Percentiles rank a stretch among this genome's conserved stretches.
Evolutionary conservation across 306 rosid species (phyloP).

Genomic region (Cercis canadensis): DNA sequence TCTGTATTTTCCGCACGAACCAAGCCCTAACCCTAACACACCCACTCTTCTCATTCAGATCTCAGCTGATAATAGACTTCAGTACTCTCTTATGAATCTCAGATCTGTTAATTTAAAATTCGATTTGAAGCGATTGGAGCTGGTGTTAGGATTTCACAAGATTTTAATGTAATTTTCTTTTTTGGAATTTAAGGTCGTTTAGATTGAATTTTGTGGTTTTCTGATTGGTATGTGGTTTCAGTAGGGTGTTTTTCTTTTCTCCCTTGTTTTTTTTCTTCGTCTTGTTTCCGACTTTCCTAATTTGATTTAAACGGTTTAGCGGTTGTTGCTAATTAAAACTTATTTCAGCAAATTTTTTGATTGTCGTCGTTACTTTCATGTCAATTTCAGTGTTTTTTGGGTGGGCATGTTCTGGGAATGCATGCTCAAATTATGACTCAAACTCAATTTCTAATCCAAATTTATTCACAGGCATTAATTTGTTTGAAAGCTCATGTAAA

Average conservation of each 20-base stretch:
- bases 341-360: not conserved
- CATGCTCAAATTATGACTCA: slow-evolving; percentile 5
- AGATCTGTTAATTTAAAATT: slow-evolving; percentile 57
- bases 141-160: slow-evolving; percentile 1
- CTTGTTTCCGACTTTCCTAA: not conserved
- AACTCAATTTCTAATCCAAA: slow-evolving; percentile 22
- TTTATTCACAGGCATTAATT: slow-evolving; percentile 27
- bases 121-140: slow-evolving; percentile 25
- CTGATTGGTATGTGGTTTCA: not conserved
- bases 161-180: not conserved
- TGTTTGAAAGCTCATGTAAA: slow-evolving; percentile 26
- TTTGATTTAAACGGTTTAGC: slow-evolving; percentile 37
- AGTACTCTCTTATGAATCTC: slow-evolving; percentile 41
- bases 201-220: slow-evolving; percentile 24
- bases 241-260: not conserved
- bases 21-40: slow-evolving; percentile 70
- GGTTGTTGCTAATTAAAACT: slow-evolving; percentile 26
- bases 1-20: slow-evolving; percentile 29
- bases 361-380: slow-evolving; percentile 17
- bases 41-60: slow-evolving; percentile 34
- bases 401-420: slow-evolving; percentile 9
- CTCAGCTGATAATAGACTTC: slow-evolving; percentile 24
- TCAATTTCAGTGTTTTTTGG: slow-evolving; percentile 17
- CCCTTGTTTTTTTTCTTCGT: not conserved
- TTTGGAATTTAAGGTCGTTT: slow-evolving; percentile 19